Evolutionary conservation across 2,329 filamentous ascomycete genomes (phyloP), one percentile per base, ranked within the genome.

Genomic region (Trichoderma asperellum): DNA sequence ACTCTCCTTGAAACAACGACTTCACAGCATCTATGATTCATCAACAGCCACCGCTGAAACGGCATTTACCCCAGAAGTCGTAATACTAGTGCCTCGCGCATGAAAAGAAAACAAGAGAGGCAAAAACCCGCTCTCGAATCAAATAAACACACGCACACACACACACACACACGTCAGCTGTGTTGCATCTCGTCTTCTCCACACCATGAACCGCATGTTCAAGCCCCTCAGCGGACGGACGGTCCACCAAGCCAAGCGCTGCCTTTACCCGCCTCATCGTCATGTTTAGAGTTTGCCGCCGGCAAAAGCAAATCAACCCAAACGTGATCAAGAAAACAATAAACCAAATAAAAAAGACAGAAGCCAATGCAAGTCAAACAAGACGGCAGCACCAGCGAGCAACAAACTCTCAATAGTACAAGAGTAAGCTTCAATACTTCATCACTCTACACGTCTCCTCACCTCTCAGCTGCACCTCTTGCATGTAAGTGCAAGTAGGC

Each of bases 151-250:
- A n/a, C 7, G 47, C 18, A 60, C 40, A 27, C 40, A 43, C 24
- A 27, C 21, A 43, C 34, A 3, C 32, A 12, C 16, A n/a, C 40
- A 43, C 18, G 58, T 61, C 58, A 61, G 58, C 58, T 61, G 58
- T 27, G 58, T 27, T 49, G 18, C 37, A 61, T 47, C 43, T 61
- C 37, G 47, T 47, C 43, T 61, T 61, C 58, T 61, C 58, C 58
- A 37, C 58, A 60, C 58, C 18, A 29, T 24, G 34, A 60, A 4
- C 57, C 57, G 35, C 58, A 47, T 47, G 47, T 29, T 18, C 57
- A 40, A n/a, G 24, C 34, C 34, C 56, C 56, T 14, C 10, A 32
- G 35, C 56, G 34, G 34, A n/a, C 27, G 34, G 37, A 40, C 37
- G 24, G 37, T 59, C 56, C 56, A 58, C 32, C 7, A 32, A 32